Percentiles rank a stretch among this genome's conserved stretches.
phyloP scores from a whole-genome alignment of 2,329 filamentous ascomycete species.

The Phialophora chinensis region DNA sequence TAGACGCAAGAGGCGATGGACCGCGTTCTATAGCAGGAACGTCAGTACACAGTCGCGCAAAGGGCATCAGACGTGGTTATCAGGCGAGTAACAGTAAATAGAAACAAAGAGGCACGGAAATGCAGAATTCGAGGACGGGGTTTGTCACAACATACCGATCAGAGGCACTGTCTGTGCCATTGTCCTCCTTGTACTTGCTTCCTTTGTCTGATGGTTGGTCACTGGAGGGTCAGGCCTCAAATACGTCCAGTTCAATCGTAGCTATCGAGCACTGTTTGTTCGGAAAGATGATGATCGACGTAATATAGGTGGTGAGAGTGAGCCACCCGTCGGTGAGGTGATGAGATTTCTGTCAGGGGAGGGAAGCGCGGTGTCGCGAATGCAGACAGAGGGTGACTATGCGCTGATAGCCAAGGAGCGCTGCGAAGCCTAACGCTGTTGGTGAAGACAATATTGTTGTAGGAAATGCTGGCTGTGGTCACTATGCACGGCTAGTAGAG shows the following conservation, averaged over 20 bases:
- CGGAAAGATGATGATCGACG: background rate
- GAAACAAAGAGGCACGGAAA: constrained; percentile 3
- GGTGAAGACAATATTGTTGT: constrained; percentile 21
- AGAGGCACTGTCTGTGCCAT: constrained; percentile 32
- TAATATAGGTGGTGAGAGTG: background rate
- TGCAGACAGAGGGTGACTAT: constrained; percentile 6
- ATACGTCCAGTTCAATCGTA: background rate
- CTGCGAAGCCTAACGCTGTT: constrained; percentile 15
- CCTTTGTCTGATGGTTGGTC: background rate
- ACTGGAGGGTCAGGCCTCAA: background rate
- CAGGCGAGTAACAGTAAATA: constrained; percentile 3
- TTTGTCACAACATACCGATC: constrained; percentile 25
- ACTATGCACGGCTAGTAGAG: background rate
- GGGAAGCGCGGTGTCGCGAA: constrained; percentile 15
- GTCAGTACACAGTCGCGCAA: constrained; percentile 17
- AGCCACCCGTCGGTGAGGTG: background rate
- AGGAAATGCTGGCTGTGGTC: constrained; percentile 21
- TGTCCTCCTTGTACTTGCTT: constrained; percentile 8
- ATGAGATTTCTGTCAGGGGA: constrained; percentile 11
- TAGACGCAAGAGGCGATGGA: constrained; percentile 46
- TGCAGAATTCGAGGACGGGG: background rate
- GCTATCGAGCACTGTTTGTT: background rate
- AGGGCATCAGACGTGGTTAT: background rate
- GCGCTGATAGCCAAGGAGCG: constrained; percentile 23
- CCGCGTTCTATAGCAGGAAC: constrained; percentile 34